Evolutionary conservation across 495 filamentous ascomycete species (phyloP), one percentile per base, ranked within the genome.

Genomic region (Friedmanniomyces simplex): DNA sequence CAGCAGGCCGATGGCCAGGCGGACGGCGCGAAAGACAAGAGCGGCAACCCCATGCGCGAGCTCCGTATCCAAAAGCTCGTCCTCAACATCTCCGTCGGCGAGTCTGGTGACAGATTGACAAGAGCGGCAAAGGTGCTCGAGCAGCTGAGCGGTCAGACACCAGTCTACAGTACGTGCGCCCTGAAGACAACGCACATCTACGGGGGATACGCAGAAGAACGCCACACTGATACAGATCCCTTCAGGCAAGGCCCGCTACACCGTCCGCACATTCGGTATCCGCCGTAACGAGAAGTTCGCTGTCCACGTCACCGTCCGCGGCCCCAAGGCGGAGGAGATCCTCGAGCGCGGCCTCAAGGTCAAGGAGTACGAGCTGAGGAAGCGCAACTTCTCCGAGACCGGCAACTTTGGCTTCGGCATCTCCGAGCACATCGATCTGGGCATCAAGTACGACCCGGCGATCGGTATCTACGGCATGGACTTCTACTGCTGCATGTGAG

Each of bases 401-500:
- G 93, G 93, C 68, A 97, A 98, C 85, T 99, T 99, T 75, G 93
- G 93, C 66, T 99, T 99, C 84, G 93, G 94, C 79, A 99, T 99
- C 80, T 87, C 80, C 80, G 94, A 99, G 77, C 94, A 99, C 82
- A 99, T 99, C 76, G 94, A 99, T 85, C 81, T 99, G 71, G 94
- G 94, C 69, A 97, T 99, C 86, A 99, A 99, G 85, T 98, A 98
- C 79, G 93, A 98, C 83, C 93, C 93, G 59, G 88, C 82, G 56
- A 97, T 97, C 67, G 91, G 91, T 82, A 97, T 99, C 77, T 99
- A 99, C 82, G 94, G 94, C 76, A 99, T 99, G 94, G 94, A 99
- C 81, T 99, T 99, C 83, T 99, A 96, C 86, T 89, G 85, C 87
- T 96, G 91, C 88, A 99, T 99, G 94, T 85, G 68, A 78, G 82